These are phyloP conservation scores for Eucalyptus cloeziana DNA, from an alignment of 345 rosid species.

Conservation along the genomic window DNA sequence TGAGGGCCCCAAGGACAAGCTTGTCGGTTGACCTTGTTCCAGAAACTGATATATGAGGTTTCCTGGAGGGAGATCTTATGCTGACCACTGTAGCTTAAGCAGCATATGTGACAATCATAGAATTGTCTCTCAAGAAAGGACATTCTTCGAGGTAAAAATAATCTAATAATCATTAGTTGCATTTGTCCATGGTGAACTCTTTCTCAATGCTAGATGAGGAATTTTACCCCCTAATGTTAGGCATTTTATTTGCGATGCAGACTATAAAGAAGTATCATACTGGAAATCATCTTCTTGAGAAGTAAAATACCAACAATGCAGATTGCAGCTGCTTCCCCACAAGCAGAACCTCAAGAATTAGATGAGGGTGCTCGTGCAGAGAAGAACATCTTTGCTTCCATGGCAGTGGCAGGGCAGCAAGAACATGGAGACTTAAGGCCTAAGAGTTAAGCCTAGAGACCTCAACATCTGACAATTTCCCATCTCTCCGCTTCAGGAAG, in stretches of 20 bases:
- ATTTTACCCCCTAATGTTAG: background rate
- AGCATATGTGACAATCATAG: conserved; percentile 64
- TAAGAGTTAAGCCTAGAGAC: conserved; percentile 83
- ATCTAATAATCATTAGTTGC: background rate
- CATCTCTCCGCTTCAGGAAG: conserved; percentile 81
- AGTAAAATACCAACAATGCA: conserved; percentile 58
- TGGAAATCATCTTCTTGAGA: background rate
- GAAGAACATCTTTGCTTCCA: conserved; percentile 99
- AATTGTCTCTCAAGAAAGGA: conserved; percentile 73
- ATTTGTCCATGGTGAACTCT: background rate
- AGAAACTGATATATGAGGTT: conserved; percentile 68
- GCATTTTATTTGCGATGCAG: background rate
- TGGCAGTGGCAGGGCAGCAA: conserved; percentile 88
- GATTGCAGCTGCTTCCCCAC: conserved; percentile 95
- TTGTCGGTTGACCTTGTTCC: conserved; percentile 66
- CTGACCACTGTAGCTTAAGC: conserved; percentile 75
- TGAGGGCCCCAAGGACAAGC: conserved; percentile 97
- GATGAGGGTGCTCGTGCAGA: conserved; percentile 91
- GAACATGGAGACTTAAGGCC: conserved; percentile 95
- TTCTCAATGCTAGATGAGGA: background rate
- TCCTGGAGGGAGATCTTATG: conserved; percentile 57
- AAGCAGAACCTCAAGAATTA: conserved; percentile 88
- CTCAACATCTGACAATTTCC: conserved; percentile 71
- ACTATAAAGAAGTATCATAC: background rate
- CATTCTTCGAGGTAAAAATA: conserved; percentile 35